Base-by-base conservation (phyloP, 1,284 basidiomycete genomes). In the Singerocomus inundabilis region DNA sequence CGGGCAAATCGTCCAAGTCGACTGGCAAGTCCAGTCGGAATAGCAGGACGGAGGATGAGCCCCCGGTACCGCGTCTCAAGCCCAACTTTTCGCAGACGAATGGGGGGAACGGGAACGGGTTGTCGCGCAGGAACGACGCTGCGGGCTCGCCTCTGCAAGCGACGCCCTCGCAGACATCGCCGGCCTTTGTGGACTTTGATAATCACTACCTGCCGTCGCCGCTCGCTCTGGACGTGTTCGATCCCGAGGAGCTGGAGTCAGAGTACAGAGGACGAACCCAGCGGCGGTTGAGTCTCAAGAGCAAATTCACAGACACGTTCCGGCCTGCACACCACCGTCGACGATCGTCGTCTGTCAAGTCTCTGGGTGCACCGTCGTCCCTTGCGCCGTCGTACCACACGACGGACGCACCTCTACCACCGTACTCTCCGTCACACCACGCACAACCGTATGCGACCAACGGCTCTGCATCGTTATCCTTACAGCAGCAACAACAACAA, bases 221-320 rank as follows among this genome's bases (percentile, higher is more conserved):
- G 32, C 49, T 58, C 32, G 58, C 56, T 1, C 48, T 64, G 0
- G 55, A 57, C 28, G 51, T 56, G 6, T 65, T 67, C 21, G 67
- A 67, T 53, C 39, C 62, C 15, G 67, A 67, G 18, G 66, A 71
- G n/a, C 49, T 65, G 39, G 57, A 67, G 31, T 52, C 52, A 16
- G 67, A 68, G 18, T 66, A 64, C 30, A 70, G 78, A 24, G 78
- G 74, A 2, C 71, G 76, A 4, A 61, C 68, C 5, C 60, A 70
- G 34, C 70, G 76, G 40, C 78, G 75, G 47, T 70, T 73, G 26
- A 76, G 75, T 58, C 66, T 78, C 49, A 72, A 74, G 45, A 72
- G 63, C 25, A 74, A 78, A 55, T 61, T 78, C 15, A 73, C 73
- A 2, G 78, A 80, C 26, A 70, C 70, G n/a, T 66, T 78, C 49